Evolutionary conservation across 129 eudicot species (phyloP).

Genomic region (Saussurea involucrata): DNA sequence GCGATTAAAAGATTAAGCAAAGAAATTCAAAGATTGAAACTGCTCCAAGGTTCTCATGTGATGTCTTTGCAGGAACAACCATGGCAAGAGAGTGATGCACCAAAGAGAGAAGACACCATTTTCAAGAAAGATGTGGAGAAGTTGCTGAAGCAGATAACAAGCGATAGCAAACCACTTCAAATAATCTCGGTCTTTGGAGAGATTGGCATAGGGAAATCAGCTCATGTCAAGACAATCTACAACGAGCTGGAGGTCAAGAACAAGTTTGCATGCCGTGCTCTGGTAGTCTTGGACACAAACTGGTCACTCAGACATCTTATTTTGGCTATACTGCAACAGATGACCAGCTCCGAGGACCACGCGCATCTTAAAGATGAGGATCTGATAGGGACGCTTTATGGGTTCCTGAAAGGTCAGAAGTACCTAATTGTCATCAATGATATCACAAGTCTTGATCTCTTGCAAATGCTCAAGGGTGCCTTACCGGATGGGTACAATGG

Average conservation of each 20-base stretch:
- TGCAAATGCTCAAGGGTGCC: conserved; percentile 10
- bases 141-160: background rate
- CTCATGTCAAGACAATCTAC: conserved; percentile 15
- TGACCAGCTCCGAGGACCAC: background rate
- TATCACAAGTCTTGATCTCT: conserved; percentile 14
- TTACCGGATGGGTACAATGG: conserved; percentile 29
- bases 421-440: too few relatives aligned
- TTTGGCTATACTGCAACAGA: conserved; percentile 15
- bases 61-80: too few relatives aligned
- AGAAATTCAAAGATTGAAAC: background rate
- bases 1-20: background rate
- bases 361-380: background rate
- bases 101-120: background rate
- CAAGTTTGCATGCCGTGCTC: conserved; percentile 22
- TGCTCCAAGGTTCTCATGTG: background rate
- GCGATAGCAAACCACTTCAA: background rate
- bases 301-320: conserved; percentile 20
- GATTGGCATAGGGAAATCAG: conserved; percentile 17
- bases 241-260: background rate
- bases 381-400: too few relatives aligned
- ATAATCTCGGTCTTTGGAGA: conserved; percentile 23
- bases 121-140: background rate
- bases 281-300: conserved; percentile 21
- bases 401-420: too few relatives aligned
- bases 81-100: conserved; percentile 19